phyloP scores from a whole-genome alignment of 1,139 yeast species.

The Yamadazyma dushanensis region DNA sequence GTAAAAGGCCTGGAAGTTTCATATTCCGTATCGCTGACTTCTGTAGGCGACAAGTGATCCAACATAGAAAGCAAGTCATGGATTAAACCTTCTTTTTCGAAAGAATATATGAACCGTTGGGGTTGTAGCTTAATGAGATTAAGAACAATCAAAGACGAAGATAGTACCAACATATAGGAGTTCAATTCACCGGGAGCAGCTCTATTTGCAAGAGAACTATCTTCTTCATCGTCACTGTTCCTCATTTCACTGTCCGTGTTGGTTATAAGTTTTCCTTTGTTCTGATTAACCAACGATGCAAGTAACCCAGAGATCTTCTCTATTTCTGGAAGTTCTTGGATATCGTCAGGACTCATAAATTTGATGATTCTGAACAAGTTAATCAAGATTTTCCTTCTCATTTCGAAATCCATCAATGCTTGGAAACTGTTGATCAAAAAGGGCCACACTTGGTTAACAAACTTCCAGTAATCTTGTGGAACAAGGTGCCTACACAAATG shows the following conservation, averaged over 20 bases:
- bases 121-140: constrained; percentile 14
- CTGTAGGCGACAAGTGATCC: constrained; percentile 14
- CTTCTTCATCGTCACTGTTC: constrained; percentile 15
- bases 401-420: constrained; percentile 68
- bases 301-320: constrained; percentile 47
- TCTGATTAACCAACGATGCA: constrained; percentile 72
- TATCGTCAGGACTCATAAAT: constrained; percentile 23
- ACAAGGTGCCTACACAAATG: constrained; percentile 22
- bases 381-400: constrained; percentile 61
- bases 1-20: constrained; percentile 13
- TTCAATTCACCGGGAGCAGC: constrained; percentile 12
- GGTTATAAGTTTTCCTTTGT: constrained; percentile 30
- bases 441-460: constrained; percentile 55
- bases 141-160: constrained; percentile 13
- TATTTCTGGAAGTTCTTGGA: constrained; percentile 22
- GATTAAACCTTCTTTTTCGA: constrained; percentile 74
- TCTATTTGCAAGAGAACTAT: constrained; percentile 8
- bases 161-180: constrained; percentile 13
- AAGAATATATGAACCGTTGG: constrained; percentile 36
- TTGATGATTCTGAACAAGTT: constrained; percentile 55
- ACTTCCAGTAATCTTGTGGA: constrained; percentile 33
- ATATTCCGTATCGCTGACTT: constrained; percentile 8
- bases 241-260: constrained; percentile 12
- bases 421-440: constrained; percentile 70
- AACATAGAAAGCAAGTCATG: constrained; percentile 45